Evolutionary conservation across 495 filamentous ascomycete genomes (phyloP).

Genomic region (Aspergillus olivimuriae): DNA sequence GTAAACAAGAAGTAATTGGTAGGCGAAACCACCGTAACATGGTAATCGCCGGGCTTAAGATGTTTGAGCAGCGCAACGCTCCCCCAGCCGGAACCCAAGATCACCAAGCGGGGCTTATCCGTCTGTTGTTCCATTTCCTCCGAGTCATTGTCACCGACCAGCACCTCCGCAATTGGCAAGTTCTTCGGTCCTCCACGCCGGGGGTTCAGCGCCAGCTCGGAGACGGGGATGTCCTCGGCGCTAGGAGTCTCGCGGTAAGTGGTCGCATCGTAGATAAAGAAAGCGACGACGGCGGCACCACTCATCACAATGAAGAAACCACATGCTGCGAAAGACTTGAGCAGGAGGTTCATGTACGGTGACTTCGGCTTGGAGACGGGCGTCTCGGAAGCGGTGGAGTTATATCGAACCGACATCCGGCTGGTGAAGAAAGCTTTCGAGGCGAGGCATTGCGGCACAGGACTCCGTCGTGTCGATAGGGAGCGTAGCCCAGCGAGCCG

Average conservation of each 20-base stretch:
- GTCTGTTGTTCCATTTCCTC: slow-evolving; percentile 60
- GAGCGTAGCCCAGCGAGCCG: slow-evolving; percentile 14
- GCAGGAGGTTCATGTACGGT: slow-evolving; percentile 17
- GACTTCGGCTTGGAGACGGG: slow-evolving; percentile 11
- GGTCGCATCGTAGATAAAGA: slow-evolving; percentile 92
- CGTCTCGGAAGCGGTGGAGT: slow-evolving; percentile 18
- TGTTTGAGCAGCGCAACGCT: slow-evolving; percentile 88
- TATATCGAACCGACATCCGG: slow-evolving; percentile 19
- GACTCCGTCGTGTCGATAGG: slow-evolving; percentile 17
- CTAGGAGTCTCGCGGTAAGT: slow-evolving; percentile 70
- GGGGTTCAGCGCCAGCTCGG: slow-evolving; percentile 74
- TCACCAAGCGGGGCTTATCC: slow-evolving; percentile 84
- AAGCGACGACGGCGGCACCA: slow-evolving; percentile 57
- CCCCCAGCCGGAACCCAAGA: slow-evolving; percentile 94
- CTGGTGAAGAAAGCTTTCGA: slow-evolving; percentile 20
- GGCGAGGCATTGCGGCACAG: slow-evolving; percentile 19
- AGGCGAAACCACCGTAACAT: slow-evolving; percentile 89
- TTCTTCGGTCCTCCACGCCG: slow-evolving; percentile 91
- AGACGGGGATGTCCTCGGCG: slow-evolving; percentile 69
- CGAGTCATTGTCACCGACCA: slow-evolving; percentile 81
- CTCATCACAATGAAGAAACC: slow-evolving; percentile 53
- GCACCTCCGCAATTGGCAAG: slow-evolving; percentile 78
- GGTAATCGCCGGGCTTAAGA: slow-evolving; percentile 82
- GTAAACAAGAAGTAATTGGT: slow-evolving; percentile 97
- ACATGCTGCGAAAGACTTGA: slow-evolving; percentile 47